These are phyloP conservation scores for Stipa capillata DNA, from an alignment of 176 grass and related monocot species.

Conservation along the genomic window DNA sequence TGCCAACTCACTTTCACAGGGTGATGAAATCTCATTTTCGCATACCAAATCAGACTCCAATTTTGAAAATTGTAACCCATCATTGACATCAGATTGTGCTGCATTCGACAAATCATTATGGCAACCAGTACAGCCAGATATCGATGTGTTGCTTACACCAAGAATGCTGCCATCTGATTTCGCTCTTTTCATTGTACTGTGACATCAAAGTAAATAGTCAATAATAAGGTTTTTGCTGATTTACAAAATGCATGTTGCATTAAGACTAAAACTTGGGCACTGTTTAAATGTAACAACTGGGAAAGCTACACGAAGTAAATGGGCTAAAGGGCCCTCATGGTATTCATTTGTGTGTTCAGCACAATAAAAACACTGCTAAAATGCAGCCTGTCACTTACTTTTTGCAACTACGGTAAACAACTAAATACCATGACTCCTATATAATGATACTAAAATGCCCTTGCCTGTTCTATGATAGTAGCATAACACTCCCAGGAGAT, in stretches of 20 bases:
- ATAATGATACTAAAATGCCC: neutral
- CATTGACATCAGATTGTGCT: neutral
- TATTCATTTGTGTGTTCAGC: neutral
- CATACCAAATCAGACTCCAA: conserved; percentile 16
- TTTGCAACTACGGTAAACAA: neutral
- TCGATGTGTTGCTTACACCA: conserved; percentile 32
- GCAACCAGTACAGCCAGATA: conserved; percentile 22
- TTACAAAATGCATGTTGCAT: neutral
- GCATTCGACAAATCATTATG: conserved; percentile 31
- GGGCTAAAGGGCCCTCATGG: neutral
- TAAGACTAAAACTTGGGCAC: neutral
- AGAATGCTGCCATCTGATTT: conserved; percentile 77
- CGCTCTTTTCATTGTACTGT: conserved; percentile 69
- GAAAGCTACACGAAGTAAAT: conserved; percentile 1
- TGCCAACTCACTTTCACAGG: conserved; percentile 24
- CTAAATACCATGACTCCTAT: neutral
- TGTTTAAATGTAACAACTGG: neutral
- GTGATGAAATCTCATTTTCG: conserved; percentile 27
- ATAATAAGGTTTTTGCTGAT: neutral
- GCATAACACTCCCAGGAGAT: too few species aligned
- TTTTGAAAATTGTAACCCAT: conserved; percentile 16
- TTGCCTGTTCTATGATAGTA: too few species aligned
- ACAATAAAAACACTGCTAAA: neutral
- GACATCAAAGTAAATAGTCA: conserved; percentile 33
- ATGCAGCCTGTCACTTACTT: neutral